phyloP scores from a whole-genome alignment of 2,329 filamentous ascomycete species.

The Hypoxylon sp. region DNA sequence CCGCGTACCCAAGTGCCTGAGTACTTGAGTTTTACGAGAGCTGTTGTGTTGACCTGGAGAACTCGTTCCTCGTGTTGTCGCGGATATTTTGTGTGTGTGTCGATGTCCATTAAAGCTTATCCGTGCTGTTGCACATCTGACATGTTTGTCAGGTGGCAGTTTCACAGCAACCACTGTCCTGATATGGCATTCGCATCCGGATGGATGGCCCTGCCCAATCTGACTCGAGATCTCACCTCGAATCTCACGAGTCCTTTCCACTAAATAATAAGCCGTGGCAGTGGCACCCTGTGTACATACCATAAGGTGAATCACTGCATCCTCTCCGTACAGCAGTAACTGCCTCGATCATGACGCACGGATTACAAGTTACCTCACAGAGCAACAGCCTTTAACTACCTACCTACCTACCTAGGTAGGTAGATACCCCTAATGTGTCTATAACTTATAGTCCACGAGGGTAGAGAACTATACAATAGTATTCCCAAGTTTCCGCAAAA shows the following conservation, averaged over 20 bases:
- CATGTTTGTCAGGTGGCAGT: neutral
- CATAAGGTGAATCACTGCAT: conserved; percentile 10
- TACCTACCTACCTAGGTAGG: too few relatives aligned
- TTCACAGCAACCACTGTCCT: neutral
- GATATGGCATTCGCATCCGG: neutral
- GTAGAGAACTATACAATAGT: neutral
- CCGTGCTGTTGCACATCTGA: neutral
- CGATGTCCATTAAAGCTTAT: too few relatives aligned
- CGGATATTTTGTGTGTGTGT: too few relatives aligned
- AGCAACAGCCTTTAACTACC: neutral
- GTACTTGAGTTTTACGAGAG: too few relatives aligned
- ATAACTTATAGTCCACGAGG: neutral
- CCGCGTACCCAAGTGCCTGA: too few relatives aligned
- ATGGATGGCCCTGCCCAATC: neutral
- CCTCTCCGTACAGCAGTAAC: conserved; percentile 1
- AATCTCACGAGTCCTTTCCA: neutral
- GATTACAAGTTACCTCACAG: neutral
- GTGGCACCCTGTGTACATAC: conserved; percentile 1
- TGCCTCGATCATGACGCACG: neutral
- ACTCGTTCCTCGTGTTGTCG: too few relatives aligned
- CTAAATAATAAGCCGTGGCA: neutral
- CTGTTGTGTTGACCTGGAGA: too few relatives aligned
- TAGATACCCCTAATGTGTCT: too few relatives aligned
- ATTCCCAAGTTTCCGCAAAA: neutral
- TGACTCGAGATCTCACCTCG: neutral